Conservation (phyloP, 257 asterid species). For the Nicotiana attenuata region DNA sequence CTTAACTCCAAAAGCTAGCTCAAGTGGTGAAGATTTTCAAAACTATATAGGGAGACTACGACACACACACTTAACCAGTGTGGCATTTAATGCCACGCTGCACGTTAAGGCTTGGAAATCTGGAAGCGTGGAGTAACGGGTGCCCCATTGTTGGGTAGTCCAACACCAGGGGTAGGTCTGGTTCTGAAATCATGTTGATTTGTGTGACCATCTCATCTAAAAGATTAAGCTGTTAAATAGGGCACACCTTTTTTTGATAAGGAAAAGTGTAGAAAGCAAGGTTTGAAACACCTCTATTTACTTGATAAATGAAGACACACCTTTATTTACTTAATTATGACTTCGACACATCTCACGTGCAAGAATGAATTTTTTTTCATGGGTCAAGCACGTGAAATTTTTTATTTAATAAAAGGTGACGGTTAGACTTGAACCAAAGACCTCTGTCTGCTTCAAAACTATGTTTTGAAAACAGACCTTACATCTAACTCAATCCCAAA, state of each 20-base stretch:
- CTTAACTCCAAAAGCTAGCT: neutral
- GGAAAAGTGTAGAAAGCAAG: no score
- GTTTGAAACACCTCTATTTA: no score
- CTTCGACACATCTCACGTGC: neutral
- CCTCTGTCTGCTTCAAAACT: no score
- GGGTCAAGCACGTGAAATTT: neutral
- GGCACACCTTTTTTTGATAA: neutral
- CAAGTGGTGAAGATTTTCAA: neutral
- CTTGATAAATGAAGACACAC: no score
- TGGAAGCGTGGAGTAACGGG: neutral
- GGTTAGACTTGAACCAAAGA: neutral
- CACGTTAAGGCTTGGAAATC: neutral
- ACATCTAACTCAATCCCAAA: neutral
- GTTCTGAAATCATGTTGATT: neutral
- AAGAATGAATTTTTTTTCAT: neutral
- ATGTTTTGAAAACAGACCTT: neutral
- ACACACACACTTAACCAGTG: neutral
- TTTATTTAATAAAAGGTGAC: neutral
- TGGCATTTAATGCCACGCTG: neutral
- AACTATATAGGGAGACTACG: neutral
- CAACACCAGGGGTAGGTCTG: neutral
- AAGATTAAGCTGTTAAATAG: neutral
- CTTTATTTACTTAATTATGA: constrained; percentile 3
- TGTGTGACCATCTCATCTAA: neutral
- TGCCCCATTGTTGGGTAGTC: neutral